A percentile compares a stretch with the other conserved stretches of the same genome.
Conservation (phyloP, 306 rosid genomes). For the Quercus engelmannii region DNA sequence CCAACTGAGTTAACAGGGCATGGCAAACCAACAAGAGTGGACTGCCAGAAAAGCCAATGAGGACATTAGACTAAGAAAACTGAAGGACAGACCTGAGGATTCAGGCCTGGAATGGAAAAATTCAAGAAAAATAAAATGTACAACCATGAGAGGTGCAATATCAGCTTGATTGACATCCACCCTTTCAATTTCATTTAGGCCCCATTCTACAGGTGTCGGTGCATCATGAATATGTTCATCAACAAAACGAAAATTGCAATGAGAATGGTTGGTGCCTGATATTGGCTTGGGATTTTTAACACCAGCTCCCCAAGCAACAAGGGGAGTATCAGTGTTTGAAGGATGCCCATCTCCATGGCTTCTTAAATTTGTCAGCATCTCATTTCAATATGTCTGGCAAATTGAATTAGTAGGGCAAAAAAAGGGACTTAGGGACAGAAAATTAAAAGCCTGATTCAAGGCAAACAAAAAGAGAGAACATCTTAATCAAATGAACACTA, state of each 20-base stretch:
- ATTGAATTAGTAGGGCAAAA: not conserved
- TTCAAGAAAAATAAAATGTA: conserved; percentile 12
- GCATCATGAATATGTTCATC: conserved; percentile 79
- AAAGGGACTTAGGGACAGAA: not conserved
- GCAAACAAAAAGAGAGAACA: not conserved
- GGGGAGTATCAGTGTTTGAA: conserved; percentile 88
- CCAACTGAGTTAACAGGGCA: conserved; percentile 92
- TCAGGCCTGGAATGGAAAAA: conserved; percentile 6
- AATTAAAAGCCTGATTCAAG: not conserved
- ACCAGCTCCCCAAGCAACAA: conserved; percentile 97
- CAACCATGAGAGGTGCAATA: conserved; percentile 89
- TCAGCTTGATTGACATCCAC: conserved; percentile 96
- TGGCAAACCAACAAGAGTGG: conserved; percentile 80
- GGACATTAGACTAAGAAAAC: conserved; percentile 32
- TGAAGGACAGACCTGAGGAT: conserved; percentile 7
- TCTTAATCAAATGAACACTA: too few relatives aligned
- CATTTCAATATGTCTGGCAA: conserved; percentile 10
- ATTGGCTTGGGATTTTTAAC: conserved; percentile 66
- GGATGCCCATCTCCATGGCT: conserved; percentile 98
- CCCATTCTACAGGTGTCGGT: conserved; percentile 83
- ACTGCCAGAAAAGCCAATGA: conserved; percentile 49
- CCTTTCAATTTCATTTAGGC: conserved; percentile 73
- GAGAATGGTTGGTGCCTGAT: conserved; percentile 68
- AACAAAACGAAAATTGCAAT: conserved; percentile 66
- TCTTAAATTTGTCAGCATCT: conserved; percentile 23